phyloP scores from a whole-genome alignment of 1,139 yeast species.

The Pneumocystis murina region DNA sequence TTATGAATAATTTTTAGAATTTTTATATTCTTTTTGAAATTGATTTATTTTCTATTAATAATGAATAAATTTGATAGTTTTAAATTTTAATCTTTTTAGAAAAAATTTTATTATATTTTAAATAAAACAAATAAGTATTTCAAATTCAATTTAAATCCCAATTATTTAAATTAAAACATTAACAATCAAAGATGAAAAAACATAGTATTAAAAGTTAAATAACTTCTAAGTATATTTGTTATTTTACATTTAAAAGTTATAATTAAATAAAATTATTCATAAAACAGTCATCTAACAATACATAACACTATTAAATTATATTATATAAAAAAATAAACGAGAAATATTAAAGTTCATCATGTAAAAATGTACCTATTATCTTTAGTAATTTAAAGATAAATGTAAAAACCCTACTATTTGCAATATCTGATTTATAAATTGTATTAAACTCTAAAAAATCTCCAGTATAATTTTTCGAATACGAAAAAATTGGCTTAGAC shows the following conservation, averaged over 20 bases:
- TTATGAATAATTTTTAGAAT: not conserved
- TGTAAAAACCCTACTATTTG: not conserved
- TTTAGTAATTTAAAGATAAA: not conserved
- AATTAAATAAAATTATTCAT: not conserved
- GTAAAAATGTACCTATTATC: not conserved
- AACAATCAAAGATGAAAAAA: not conserved
- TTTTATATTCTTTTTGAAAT: not conserved
- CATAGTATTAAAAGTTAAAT: too few relatives aligned
- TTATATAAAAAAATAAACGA: not conserved
- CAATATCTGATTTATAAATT: not conserved
- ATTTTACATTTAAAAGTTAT: not conserved
- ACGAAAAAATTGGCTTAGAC: not conserved
- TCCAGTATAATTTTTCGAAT: not conserved
- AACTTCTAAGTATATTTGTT: too few relatives aligned
- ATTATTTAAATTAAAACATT: not conserved
- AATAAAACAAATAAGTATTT: not conserved
- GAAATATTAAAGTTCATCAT: not conserved
- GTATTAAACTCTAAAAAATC: not conserved
- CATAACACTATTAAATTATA: not conserved
- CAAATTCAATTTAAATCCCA: not conserved
- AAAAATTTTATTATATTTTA: not conserved
- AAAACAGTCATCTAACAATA: not conserved
- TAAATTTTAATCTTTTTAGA: not conserved
- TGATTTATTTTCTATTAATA: not conserved
- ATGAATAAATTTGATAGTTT: too few relatives aligned